Conservation (phyloP, 495 filamentous ascomycete species). For the Lasiosphaeriaceae sp. region DNA sequence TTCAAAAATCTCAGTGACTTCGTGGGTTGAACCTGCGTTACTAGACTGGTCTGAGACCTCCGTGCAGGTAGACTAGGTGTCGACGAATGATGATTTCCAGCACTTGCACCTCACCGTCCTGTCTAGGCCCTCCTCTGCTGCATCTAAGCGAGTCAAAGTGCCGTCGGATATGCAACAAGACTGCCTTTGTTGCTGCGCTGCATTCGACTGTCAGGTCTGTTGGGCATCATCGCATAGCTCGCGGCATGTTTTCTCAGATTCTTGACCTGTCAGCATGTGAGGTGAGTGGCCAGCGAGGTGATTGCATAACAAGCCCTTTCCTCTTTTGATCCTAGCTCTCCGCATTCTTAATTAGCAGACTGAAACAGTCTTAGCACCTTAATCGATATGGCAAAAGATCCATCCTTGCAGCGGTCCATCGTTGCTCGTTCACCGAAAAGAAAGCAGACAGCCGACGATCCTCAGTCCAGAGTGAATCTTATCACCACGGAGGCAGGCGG, state of each 20-base stretch:
- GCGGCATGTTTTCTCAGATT: background rate
- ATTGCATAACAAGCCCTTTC: background rate
- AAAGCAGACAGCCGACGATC: background rate
- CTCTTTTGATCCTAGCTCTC: background rate
- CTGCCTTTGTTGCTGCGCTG: conserved; percentile 8
- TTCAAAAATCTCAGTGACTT: background rate
- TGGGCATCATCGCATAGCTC: conserved; percentile 14
- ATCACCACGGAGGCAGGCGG: background rate
- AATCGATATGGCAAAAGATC: background rate
- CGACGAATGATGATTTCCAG: background rate
- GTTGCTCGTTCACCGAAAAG: background rate
- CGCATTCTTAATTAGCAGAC: background rate
- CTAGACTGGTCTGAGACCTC: background rate
- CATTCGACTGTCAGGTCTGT: conserved; percentile 6
- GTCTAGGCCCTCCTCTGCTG: background rate
- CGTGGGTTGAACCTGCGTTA: background rate
- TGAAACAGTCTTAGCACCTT: background rate
- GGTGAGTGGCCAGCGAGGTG: background rate
- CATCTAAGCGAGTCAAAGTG: conserved; percentile 4
- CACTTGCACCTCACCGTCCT: too few species aligned
- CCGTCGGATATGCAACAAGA: conserved; percentile 10
- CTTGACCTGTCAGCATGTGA: conserved; percentile 4
- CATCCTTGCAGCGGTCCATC: background rate
- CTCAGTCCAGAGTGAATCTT: background rate
- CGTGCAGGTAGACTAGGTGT: background rate